Conservation (phyloP, 164 flowering plant species). For the Stephania yunnanensis region DNA sequence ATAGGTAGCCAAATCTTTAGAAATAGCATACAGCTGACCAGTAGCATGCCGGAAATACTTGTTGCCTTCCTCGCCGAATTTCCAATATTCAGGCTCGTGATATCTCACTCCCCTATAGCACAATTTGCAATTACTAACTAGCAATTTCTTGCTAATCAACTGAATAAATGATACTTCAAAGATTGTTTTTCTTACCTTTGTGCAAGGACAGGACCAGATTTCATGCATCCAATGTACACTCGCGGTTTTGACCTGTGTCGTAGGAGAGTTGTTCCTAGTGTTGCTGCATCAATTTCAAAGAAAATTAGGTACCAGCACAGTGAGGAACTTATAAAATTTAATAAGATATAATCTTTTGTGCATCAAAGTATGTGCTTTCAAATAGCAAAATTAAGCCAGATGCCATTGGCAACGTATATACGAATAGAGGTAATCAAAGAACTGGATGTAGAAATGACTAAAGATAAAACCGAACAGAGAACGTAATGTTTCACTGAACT, state of each 20-base stretch:
- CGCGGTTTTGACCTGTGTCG: conserved; percentile 68
- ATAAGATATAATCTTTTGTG: not conserved
- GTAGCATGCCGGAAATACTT: conserved; percentile 98
- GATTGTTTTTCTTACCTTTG: conserved; percentile 56
- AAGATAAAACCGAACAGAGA: not conserved
- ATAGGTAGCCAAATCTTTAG: conserved; percentile 79
- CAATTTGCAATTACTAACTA: conserved; percentile 8
- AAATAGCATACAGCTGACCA: conserved; percentile 89
- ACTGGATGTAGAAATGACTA: not conserved
- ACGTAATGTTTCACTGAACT: not conserved
- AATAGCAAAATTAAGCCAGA: too few species aligned
- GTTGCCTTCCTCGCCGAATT: conserved; percentile 93
- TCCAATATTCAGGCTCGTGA: conserved; percentile 96
- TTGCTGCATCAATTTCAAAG: conserved; percentile 45
- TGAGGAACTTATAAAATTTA: not conserved
- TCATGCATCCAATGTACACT: conserved; percentile 95
- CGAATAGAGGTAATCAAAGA: not conserved
- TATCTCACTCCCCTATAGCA: conserved; percentile 79
- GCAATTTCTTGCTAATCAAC: not conserved
- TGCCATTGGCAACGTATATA: not conserved
- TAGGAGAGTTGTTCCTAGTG: conserved; percentile 72
- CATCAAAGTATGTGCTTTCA: not conserved
- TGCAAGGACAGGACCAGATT: conserved; percentile 94
- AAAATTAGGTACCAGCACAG: not conserved
- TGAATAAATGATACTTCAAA: not conserved